Conservation (phyloP, 2,329 filamentous ascomycete genomes). For the Hymenoscyphus fraxineus region DNA sequence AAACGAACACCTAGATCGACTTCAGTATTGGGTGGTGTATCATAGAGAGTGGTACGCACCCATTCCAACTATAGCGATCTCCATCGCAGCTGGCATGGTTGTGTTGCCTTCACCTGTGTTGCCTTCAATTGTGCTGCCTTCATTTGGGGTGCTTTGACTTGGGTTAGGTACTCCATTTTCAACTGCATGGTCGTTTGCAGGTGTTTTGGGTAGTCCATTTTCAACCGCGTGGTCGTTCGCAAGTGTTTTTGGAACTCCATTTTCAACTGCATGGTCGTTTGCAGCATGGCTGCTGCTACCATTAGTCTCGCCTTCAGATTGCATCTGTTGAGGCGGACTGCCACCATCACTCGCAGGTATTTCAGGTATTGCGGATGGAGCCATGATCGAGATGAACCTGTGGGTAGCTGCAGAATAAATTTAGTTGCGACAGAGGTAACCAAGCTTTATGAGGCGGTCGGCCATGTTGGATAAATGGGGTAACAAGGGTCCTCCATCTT, state of each 20-base stretch:
- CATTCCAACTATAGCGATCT: slow-evolving; percentile 11
- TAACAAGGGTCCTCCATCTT: background rate
- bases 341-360: slow-evolving; percentile 11
- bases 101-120: background rate
- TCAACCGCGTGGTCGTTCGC: no score
- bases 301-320: slow-evolving; percentile 4
- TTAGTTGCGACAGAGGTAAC: background rate
- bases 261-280: background rate
- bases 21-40: slow-evolving; percentile 33
- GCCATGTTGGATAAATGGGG: slow-evolving; percentile 7
- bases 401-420: background rate
- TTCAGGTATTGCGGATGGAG: slow-evolving; percentile 15
- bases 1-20: slow-evolving; percentile 37
- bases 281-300: background rate
- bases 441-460: slow-evolving; percentile 4
- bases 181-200: no score
- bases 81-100: background rate
- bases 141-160: no score
- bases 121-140: no score
- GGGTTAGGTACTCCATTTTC: no score
- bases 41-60: background rate
- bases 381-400: slow-evolving; percentile 11
- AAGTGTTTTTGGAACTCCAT: background rate
- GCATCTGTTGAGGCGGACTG: background rate
- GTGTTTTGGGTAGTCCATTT: no score